These are phyloP conservation scores for Hansenula anomala DNA, from an alignment of 1,139 yeast genomes.

Conservation along the genomic window DNA sequence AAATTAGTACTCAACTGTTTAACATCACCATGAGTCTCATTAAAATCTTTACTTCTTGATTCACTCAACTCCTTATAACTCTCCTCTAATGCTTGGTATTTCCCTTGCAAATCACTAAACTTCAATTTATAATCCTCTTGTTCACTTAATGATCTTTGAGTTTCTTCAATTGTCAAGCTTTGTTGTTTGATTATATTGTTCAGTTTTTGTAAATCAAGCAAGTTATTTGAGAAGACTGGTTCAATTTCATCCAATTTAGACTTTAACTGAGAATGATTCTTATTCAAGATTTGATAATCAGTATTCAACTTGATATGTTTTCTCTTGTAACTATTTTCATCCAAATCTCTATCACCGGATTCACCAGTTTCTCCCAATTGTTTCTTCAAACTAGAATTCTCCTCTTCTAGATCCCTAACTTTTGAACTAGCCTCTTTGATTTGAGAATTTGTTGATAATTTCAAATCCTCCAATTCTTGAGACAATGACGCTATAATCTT, in stretches of 20 bases:
- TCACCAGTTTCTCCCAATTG: slow-evolving; percentile 3
- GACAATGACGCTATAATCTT: slow-evolving; percentile 36
- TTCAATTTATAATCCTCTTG: slow-evolving; percentile 44
- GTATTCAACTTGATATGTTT: slow-evolving; percentile 38
- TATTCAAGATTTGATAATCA: slow-evolving; percentile 39
- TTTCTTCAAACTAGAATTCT: slow-evolving; percentile 30
- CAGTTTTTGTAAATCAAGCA: slow-evolving; percentile 47
- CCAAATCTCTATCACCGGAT: slow-evolving; percentile 8
- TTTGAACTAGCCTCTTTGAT: slow-evolving; percentile 51
- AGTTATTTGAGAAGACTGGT: slow-evolving; percentile 50
- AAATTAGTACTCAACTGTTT: slow-evolving; percentile 13
- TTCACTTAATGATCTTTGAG: slow-evolving; percentile 39
- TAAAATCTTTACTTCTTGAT: slow-evolving; percentile 17
- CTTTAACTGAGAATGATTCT: slow-evolving; percentile 40
- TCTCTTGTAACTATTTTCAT: slow-evolving; percentile 13
- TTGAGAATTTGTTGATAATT: slow-evolving; percentile 41
- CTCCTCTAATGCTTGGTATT: slow-evolving; percentile 38
- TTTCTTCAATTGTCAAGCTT: slow-evolving; percentile 38
- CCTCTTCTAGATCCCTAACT: slow-evolving; percentile 42
- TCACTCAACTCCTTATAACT: slow-evolving; percentile 36
- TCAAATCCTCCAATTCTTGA: slow-evolving; percentile 41
- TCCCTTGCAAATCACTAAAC: slow-evolving; percentile 41
- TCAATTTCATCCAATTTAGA: slow-evolving; percentile 43
- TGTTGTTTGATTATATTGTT: slow-evolving; percentile 54
- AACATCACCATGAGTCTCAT: slow-evolving; percentile 13